phyloP scores from a whole-genome alignment of 768 basidiomycete genomes.

The Lentinus brumalis region DNA sequence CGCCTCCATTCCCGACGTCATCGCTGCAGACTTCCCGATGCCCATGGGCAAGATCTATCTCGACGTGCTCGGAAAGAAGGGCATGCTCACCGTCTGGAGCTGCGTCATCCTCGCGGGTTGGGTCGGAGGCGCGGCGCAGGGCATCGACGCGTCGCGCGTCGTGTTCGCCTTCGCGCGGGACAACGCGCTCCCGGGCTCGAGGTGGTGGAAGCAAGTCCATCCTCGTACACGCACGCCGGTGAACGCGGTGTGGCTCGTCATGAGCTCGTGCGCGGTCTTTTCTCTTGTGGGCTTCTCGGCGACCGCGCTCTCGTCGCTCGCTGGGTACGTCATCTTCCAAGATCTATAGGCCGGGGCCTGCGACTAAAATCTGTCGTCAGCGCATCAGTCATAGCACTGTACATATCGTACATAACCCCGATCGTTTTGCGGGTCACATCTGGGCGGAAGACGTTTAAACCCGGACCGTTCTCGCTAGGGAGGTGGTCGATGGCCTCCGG shows the following conservation, averaged over 20 bases:
- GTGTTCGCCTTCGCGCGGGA: slow-evolving; percentile 77
- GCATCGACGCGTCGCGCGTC: slow-evolving; percentile 74
- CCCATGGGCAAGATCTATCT: slow-evolving; percentile 76
- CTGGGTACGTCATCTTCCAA: slow-evolving; percentile 49
- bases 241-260: slow-evolving; percentile 77
- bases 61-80: slow-evolving; percentile 65
- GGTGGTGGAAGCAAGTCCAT: slow-evolving; percentile 68
- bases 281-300: slow-evolving; percentile 68
- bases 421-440: slow-evolving; percentile 74
- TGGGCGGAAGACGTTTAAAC: slow-evolving; percentile 56
- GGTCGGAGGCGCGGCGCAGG: slow-evolving; percentile 74
- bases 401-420: slow-evolving; percentile 66
- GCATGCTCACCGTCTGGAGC: slow-evolving; percentile 75
- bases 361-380: slow-evolving; percentile 36
- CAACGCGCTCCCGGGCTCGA: slow-evolving; percentile 72
- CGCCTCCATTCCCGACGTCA: slow-evolving; percentile 52
- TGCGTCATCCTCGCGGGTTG: slow-evolving; percentile 71
- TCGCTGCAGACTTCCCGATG: slow-evolving; percentile 53
- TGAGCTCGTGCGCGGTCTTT: slow-evolving; percentile 53
- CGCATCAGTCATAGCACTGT: slow-evolving; percentile 70
- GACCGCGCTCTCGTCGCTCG: slow-evolving; percentile 64
- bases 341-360: background rate
- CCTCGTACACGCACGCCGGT: slow-evolving; percentile 64
- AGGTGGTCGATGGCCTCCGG: slow-evolving; percentile 63
- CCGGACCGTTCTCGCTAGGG: slow-evolving; percentile 65